Percentiles rank a stretch among this genome's conserved stretches.
phyloP scores from a whole-genome alignment of 208 protist species.

The Leishmania mexicana region DNA sequence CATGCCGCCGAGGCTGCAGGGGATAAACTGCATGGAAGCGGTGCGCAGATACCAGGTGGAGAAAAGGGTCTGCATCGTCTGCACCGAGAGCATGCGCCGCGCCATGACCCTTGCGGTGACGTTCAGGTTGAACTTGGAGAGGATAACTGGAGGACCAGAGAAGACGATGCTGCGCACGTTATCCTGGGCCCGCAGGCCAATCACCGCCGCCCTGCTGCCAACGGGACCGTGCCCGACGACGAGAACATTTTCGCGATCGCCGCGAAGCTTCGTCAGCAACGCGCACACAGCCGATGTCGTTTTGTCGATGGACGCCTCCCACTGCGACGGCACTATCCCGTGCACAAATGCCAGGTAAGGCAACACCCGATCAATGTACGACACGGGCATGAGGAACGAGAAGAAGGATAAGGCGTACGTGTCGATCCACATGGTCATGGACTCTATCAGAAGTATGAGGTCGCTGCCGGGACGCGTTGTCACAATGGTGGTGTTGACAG shows the following conservation, averaged over 20 bases:
- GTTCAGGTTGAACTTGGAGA: conserved; percentile 7
- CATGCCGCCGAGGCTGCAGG: conserved; percentile 32
- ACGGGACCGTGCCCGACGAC: conserved; percentile 35
- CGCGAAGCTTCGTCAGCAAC: background rate
- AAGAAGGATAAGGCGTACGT: conserved; percentile 51
- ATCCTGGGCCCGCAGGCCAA: conserved; percentile 20
- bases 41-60: conserved; percentile 44
- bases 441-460: conserved; percentile 44
- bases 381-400: conserved; percentile 48
- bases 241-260: conserved; percentile 22
- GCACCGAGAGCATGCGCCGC: conserved; percentile 34
- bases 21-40: conserved; percentile 38
- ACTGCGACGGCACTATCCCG: conserved; percentile 44
- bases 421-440: conserved; percentile 65
- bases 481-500: conserved; percentile 45
- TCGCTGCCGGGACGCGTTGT: conserved; percentile 37
- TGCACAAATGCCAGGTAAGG: conserved; percentile 46
- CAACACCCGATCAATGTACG: conserved; percentile 38
- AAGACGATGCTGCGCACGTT: conserved; percentile 36
- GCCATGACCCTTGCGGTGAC: conserved; percentile 13
- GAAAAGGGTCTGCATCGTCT: conserved; percentile 31
- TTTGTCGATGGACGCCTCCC: conserved; percentile 28
- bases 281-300: background rate
- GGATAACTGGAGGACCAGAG: conserved; percentile 28
- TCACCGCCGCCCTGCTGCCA: conserved; percentile 27